Evolutionary conservation across 2,329 filamentous ascomycete genomes (phyloP), one percentile per base, ranked within the genome.

Genomic region (Elsinoe arachidis): DNA sequence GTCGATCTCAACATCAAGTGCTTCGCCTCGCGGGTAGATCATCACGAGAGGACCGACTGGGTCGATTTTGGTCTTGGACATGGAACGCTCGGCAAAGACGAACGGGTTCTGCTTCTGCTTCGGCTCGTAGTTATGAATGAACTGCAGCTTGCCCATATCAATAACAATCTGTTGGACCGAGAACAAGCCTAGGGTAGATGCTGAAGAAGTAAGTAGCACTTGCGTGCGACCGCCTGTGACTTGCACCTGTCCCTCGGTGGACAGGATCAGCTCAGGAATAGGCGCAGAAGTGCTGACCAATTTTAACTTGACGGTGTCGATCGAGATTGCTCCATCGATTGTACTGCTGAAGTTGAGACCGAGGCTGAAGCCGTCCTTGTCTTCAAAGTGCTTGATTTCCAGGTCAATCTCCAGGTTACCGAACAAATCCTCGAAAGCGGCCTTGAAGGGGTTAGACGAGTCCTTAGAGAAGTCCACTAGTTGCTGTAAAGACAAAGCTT

Each of bases 341-440:
- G 95, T 70, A 69, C 90, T 90, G 52, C 80, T 76, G 43, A 96
- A 73, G 17, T 78, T 79, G 2, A 99, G 68, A 1, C 79, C 76
- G 15, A 96, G 68, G 7, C 82, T 80, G 62, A 95, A 92, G 12
- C 87, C 85, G 68, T 97, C 92, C 61, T 79, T 81, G 17, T 83
- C 78, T 0, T 85, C 78, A 52, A 84, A 80, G 65, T 95, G 91
- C 21, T 76, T 73, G 2, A 92, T 83, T 14, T 83, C 79, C 0
- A 82, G 84, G 17, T 86, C 81, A 0, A 96, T 74, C 41, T 82
- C 75, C 3, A 93, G 73, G 17, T 84, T 78, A 6, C 79, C 80
- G 65, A 96, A 95, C 65, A 95, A 90, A 55, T 83, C 84, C 0
- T 79, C 76, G 63, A 96, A 74, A 0, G 86, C 82, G 14, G 89